phyloP scores from a whole-genome alignment of 106 monocot genomes.

The Acanthochlamys bracteata region DNA sequence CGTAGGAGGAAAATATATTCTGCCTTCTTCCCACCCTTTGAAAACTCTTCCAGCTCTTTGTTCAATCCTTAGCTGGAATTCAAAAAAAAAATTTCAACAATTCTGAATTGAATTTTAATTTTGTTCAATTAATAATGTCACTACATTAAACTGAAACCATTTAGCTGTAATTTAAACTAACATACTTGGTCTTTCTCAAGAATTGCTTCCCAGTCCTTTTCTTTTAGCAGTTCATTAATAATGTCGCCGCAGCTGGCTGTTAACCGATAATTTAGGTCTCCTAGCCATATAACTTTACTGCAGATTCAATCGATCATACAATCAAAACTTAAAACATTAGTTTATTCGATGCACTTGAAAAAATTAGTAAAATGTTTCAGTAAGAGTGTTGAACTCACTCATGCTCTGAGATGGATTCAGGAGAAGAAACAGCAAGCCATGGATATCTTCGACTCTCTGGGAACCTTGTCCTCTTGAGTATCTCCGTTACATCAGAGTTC shows the following conservation, averaged over 20 bases:
- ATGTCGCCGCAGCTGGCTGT: conserved; percentile 21
- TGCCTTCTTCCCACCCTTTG: conserved; percentile 74
- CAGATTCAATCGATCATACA: neutral
- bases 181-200: conserved; percentile 75
- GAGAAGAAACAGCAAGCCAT: conserved; percentile 13
- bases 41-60: conserved; percentile 61
- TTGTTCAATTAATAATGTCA: too few relatives aligned
- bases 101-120: too few relatives aligned
- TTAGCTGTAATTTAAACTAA: neutral
- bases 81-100: too few relatives aligned
- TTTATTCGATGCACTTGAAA: too few relatives aligned
- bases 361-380: too few relatives aligned
- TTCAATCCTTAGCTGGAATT: conserved; percentile 41
- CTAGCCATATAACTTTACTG: conserved; percentile 85
- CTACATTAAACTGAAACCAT: neutral
- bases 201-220: conserved; percentile 55
- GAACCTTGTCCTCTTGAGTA: conserved; percentile 65
- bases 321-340: too few relatives aligned
- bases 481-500: conserved; percentile 65
- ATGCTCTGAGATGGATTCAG: conserved; percentile 61
- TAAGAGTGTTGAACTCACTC: conserved; percentile 30
- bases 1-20: conserved; percentile 71
- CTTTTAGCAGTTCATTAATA: conserved; percentile 30
- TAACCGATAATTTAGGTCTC: conserved; percentile 76
- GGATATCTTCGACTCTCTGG: conserved; percentile 6